A percentile compares a stretch with the other conserved stretches of the same genome.
phyloP scores from a whole-genome alignment of 2,329 filamentous ascomycete genomes.

The Penicillium palitans region DNA sequence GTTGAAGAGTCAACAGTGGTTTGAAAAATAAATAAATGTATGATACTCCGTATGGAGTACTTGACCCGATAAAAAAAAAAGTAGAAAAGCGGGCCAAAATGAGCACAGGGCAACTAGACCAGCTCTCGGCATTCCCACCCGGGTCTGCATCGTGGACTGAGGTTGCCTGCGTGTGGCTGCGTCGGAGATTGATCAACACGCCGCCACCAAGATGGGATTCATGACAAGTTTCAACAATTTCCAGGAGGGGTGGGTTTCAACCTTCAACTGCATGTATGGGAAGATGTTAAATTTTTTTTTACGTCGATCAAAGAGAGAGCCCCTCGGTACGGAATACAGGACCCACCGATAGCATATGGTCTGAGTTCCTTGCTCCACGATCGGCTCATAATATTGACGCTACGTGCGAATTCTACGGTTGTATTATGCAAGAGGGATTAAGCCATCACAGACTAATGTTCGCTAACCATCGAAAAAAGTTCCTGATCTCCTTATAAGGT shows the following conservation, averaged over 20 bases:
- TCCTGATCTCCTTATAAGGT: background rate
- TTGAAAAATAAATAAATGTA: background rate
- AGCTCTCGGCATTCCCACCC: slow-evolving; percentile 26
- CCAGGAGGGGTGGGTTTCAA: background rate
- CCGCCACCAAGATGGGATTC: slow-evolving; percentile 10
- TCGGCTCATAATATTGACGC: slow-evolving; percentile 8
- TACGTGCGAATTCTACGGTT: slow-evolving; percentile 1
- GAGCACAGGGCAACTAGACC: slow-evolving; percentile 23
- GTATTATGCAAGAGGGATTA: background rate
- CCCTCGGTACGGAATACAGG: slow-evolving; percentile 6
- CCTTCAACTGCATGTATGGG: slow-evolving; percentile 11
- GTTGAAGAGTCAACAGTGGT: background rate
- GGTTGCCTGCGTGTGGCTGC: slow-evolving; percentile 20
- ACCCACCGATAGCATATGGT: slow-evolving; percentile 13
- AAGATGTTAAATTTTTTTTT: slow-evolving; percentile 9
- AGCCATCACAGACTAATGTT: background rate
- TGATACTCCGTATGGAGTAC: background rate
- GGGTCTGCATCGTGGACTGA: slow-evolving; percentile 22
- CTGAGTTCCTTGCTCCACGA: slow-evolving; percentile 16
- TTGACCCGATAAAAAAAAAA: slow-evolving; percentile 1
- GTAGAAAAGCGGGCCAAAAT: slow-evolving; percentile 20
- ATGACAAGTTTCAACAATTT: slow-evolving; percentile 6
- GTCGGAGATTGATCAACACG: slow-evolving; percentile 18
- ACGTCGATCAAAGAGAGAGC: slow-evolving; percentile 16
- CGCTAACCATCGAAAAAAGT: background rate